Percentiles rank a stretch among this genome's conserved stretches.
phyloP scores from a whole-genome alignment of 208 protist species.

The Acanthamoeba healyi region DNA sequence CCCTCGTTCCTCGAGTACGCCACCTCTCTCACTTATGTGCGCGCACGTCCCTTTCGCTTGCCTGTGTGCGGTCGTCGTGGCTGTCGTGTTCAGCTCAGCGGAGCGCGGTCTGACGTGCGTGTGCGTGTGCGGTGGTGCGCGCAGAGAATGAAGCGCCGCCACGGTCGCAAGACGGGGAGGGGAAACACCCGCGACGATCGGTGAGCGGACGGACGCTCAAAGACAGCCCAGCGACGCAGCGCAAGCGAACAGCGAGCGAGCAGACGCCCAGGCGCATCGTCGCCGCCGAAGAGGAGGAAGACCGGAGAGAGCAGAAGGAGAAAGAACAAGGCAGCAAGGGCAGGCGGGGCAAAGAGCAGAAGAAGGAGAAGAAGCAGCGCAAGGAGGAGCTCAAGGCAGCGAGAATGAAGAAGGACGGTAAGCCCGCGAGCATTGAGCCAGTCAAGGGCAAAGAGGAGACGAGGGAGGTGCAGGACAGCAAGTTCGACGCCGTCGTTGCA shows the following conservation, averaged over 20 bases:
- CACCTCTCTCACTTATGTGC: no score
- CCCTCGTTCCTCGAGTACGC: no score
- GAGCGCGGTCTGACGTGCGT: no score
- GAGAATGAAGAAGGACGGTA: background rate
- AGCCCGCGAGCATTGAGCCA: no score
- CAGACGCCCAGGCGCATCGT: background rate
- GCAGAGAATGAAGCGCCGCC: background rate
- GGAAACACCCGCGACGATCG: background rate
- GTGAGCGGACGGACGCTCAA: background rate
- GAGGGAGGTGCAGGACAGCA: background rate
- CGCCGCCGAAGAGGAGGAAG: background rate
- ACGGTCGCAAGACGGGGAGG: no score
- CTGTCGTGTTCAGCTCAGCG: no score
- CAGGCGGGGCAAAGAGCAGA: background rate
- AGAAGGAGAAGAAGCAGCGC: constrained; percentile 29
- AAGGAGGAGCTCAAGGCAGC: background rate
- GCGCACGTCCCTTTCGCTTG: no score
- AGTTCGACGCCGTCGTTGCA: background rate
- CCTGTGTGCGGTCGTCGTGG: no score
- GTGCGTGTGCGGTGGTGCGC: background rate
- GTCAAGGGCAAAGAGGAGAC: background rate
- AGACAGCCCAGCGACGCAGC: background rate
- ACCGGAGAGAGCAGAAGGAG: background rate
- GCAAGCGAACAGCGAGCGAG: background rate
- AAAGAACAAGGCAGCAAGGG: background rate